Percentiles rank a stretch among this genome's conserved stretches.
Conservation (phyloP, 257 asterid genomes). For the Solanum boliviense region DNA sequence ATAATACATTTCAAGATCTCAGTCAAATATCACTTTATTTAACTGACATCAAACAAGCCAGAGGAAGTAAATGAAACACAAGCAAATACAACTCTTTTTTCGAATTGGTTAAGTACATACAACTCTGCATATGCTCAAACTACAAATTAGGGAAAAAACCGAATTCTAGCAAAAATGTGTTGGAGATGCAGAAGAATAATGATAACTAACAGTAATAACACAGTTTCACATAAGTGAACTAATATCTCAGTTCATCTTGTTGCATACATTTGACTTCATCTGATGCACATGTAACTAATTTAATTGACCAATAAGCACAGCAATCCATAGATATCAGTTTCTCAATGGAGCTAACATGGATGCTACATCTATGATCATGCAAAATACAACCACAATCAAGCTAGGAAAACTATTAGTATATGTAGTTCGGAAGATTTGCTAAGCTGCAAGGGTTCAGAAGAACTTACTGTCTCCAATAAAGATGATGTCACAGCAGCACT, state of each 20-base stretch:
- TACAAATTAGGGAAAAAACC: not conserved
- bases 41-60: not conserved
- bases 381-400: not conserved
- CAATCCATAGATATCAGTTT: not conserved
- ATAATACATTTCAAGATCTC: not conserved
- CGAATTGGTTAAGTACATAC: not conserved
- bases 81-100: not conserved
- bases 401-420: not conserved
- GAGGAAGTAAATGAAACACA: not conserved
- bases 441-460: not conserved
- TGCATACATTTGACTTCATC: not conserved
- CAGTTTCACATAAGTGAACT: not conserved
- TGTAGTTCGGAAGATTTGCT: not conserved
- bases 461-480: conserved; percentile 75
- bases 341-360: not conserved
- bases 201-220: not conserved
- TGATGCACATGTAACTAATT: not conserved
- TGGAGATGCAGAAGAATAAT: not conserved
- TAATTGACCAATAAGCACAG: not conserved
- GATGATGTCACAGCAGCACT: conserved; percentile 86
- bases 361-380: not conserved
- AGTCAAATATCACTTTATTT: not conserved
- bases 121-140: not conserved
- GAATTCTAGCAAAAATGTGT: not conserved
- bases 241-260: not conserved